Conservation (phyloP, 2,329 filamentous ascomycete genomes). For the Sclerotiophoma versabilis region DNA sequence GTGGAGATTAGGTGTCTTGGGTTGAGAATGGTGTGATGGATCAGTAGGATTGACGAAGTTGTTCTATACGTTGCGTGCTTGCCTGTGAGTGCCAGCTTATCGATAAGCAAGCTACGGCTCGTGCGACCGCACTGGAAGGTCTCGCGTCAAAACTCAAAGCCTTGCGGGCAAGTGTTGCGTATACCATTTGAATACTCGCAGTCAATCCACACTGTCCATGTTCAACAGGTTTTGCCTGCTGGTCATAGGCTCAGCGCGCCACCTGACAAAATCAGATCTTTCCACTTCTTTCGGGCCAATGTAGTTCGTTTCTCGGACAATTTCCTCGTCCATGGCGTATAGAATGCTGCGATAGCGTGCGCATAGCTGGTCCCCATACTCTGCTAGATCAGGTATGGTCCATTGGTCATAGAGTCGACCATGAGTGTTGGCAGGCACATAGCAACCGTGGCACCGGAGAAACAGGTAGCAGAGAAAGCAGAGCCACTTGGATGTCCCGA, state of each 20-base stretch:
- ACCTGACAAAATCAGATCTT: not conserved
- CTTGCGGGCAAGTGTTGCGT: too few species aligned
- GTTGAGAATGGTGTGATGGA: not conserved
- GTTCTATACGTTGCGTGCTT: conserved; percentile 14
- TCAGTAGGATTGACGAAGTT: conserved; percentile 4
- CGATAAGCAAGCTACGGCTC: conserved; percentile 1
- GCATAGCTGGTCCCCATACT: not conserved
- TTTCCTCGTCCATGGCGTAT: conserved; percentile 1
- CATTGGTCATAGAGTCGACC: conserved; percentile 15
- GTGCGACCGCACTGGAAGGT: not conserved
- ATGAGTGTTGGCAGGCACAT: conserved; percentile 12
- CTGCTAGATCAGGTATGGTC: conserved; percentile 9
- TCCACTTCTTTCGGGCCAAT: not conserved
- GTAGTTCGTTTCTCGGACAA: not conserved
- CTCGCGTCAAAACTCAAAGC: not conserved
- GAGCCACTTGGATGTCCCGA: conserved; percentile 16
- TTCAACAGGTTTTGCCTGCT: conserved; percentile 9
- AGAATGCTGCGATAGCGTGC: conserved; percentile 4
- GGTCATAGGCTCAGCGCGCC: conserved; percentile 18
- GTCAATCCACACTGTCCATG: not conserved
- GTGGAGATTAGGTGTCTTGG: too few species aligned
- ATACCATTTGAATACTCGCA: too few species aligned
- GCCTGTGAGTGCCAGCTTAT: not conserved
- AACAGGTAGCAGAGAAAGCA: conserved; percentile 15
- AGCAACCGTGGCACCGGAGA: conserved; percentile 4